Base-by-base conservation (phyloP, 1,139 yeast genomes). In the Yamadazyma membranifaciens region DNA sequence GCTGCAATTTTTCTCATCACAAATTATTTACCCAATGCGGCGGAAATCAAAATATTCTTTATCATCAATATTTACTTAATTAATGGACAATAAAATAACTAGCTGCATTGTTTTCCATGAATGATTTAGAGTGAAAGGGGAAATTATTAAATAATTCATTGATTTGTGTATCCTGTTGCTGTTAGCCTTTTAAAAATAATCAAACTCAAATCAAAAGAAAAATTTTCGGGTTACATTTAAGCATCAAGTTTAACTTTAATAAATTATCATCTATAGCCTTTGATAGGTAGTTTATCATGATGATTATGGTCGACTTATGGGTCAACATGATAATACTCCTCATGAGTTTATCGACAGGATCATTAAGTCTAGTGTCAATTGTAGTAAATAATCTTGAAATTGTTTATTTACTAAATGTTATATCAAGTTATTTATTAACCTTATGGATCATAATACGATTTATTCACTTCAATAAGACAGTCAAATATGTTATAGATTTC, bases 371-470 rank as follows among this genome's bases (percentile, higher is more conserved):
- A 9, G 33, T 27, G 2, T 22, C 12, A 6, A 15, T 40, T 22
- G 37, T 35, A 4, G 12, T 25, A n/a, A 4, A 32, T 9, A 7
- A 20, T 6, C 14, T 33, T 10, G 6, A 33, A 10, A 25, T 39
- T 10, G 24, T 37, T 13, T 25, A 29, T 11, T 25, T 41, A 22
- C 22, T 48, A 28, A 15, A 26, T 17, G 27, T 40, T 2, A 35
- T 46, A 17, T 43, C 50, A 4, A 36, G 48, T 29, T 48, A 34
- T 25, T n/a, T 40, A 4, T 20, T 47, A 24, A 17, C 39, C 24
- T 22, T 41, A 22, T 49, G 53, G 52, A 16, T 44, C 7, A 31
- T 42, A 12, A 22, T 47, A 37, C 43, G 45, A 36, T 38, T 44
- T 22, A 14, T 47, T 3, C 43, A 38, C 4, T 41, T 43, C 34